Conservation (phyloP, 192 early-diverging fungal species). For the Podochytrium sp. region DNA sequence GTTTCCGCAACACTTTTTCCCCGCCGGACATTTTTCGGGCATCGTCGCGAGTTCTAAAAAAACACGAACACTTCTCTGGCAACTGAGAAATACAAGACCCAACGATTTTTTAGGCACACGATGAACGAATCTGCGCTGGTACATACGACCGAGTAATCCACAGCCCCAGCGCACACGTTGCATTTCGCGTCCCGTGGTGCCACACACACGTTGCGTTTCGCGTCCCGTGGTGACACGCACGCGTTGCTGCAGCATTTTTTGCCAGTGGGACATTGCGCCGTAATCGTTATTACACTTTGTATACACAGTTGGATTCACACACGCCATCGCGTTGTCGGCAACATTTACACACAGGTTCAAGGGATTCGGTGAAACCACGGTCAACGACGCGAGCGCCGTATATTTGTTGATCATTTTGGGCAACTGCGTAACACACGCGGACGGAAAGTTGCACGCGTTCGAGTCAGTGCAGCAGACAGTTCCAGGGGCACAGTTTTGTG, state of each 20-base stretch:
- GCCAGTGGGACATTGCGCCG: conserved; percentile 10
- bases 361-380: background rate
- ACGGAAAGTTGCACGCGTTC: conserved; percentile 12
- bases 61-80: background rate
- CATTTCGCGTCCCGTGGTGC: conserved; percentile 6
- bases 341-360: conserved; percentile 21
- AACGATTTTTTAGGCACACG: conserved; percentile 14
- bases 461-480: conserved; percentile 33
- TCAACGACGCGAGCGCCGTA: background rate
- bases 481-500: conserved; percentile 18
- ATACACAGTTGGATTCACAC: conserved; percentile 27
- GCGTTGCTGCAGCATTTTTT: conserved; percentile 24
- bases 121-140: conserved; percentile 10
- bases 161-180: conserved; percentile 15
- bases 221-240: conserved; percentile 20
- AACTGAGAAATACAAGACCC: background rate
- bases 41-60: background rate
- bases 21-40: conserved; percentile 9
- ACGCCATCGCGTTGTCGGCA: conserved; percentile 6
- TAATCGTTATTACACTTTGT: conserved; percentile 13
- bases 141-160: conserved; percentile 3
- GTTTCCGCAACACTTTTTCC: conserved; percentile 10
- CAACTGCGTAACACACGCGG: conserved; percentile 9
- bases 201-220: conserved; percentile 12
- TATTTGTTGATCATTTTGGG: conserved; percentile 9